Conservation (phyloP, 2,329 filamentous ascomycete genomes). For the Paraphaeosphaeria sporulosa region DNA sequence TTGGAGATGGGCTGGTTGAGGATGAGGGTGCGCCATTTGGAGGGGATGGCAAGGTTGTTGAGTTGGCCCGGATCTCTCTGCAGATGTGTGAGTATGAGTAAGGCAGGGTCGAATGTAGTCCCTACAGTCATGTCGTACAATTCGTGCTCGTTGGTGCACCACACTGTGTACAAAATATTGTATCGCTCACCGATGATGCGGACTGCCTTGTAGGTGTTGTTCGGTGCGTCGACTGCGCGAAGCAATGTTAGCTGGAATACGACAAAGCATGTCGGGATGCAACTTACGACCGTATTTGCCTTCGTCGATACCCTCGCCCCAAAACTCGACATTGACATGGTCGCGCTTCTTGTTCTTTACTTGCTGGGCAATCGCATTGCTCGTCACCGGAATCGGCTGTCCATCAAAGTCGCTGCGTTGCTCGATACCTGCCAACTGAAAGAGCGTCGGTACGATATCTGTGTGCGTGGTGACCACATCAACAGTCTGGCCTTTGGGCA, state of each 20-base stretch:
- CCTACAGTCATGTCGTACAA: conserved; percentile 68
- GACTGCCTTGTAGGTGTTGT: conserved; percentile 69
- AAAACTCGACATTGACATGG: conserved; percentile 52
- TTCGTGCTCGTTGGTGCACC: conserved; percentile 73
- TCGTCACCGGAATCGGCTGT: conserved; percentile 40
- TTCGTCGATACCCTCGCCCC: conserved; percentile 44
- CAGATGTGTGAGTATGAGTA: background rate
- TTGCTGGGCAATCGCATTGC: conserved; percentile 17
- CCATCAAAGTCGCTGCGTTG: conserved; percentile 46
- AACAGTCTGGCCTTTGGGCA: conserved; percentile 35
- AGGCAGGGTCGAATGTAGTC: background rate
- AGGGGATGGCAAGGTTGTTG: conserved; percentile 22
- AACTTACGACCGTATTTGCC: conserved; percentile 19
- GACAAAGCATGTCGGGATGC: background rate
- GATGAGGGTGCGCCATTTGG: background rate
- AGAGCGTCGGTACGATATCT: conserved; percentile 50
- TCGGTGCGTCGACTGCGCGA: conserved; percentile 22
- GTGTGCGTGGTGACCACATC: conserved; percentile 50
- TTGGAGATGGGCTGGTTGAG: conserved; percentile 13
- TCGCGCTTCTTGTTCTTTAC: conserved; percentile 30
- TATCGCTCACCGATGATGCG: conserved; percentile 64
- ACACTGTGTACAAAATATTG: conserved; percentile 71
- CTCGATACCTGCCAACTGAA: conserved; percentile 39
- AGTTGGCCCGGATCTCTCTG: conserved; percentile 41
- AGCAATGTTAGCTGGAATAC: conserved; percentile 1